A percentile compares a stretch with the other conserved stretches of the same genome.
These are phyloP conservation scores for Lasiodiplodia sp. DNA, from an alignment of 2,329 filamentous ascomycete genomes.

Conservation along the genomic window DNA sequence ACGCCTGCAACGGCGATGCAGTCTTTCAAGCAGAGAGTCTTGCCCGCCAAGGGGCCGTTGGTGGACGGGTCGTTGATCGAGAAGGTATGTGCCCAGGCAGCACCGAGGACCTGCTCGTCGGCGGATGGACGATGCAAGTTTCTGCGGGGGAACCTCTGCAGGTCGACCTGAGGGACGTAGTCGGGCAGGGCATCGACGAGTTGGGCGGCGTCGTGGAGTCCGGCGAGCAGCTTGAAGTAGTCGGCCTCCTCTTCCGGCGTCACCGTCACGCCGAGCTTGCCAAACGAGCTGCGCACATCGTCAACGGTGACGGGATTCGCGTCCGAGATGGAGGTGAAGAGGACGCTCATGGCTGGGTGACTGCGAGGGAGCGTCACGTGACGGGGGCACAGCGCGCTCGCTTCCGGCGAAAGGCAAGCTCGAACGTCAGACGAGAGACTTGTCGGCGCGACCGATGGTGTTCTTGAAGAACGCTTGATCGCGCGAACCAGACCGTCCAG, in stretches of 20 bases:
- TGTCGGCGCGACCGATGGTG: background rate
- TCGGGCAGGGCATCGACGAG: conserved; percentile 54
- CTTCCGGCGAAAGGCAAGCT: background rate
- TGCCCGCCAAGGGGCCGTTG: conserved; percentile 42
- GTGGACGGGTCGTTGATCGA: conserved; percentile 48
- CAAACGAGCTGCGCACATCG: conserved; percentile 32
- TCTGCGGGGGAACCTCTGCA: conserved; percentile 54
- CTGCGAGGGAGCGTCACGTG: background rate
- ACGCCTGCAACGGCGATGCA: conserved; percentile 63
- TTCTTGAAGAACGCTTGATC: background rate
- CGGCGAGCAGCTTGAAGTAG: conserved; percentile 58
- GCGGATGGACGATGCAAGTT: conserved; percentile 50
- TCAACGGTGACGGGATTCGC: conserved; percentile 11
- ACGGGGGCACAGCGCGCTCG: background rate
- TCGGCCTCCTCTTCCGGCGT: conserved; percentile 53
- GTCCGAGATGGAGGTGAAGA: conserved; percentile 37
- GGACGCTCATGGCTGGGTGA: conserved; percentile 30
- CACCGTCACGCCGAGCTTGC: conserved; percentile 47
- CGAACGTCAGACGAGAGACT: background rate
- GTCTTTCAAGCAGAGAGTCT: conserved; percentile 61
- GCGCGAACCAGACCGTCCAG: background rate
- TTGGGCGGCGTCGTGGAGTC: conserved; percentile 60
- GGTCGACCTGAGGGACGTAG: conserved; percentile 54
- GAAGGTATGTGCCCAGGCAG: conserved; percentile 62
- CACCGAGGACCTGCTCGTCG: conserved; percentile 47